Evolutionary conservation across 2,329 filamentous ascomycete species (phyloP).

Genomic region (Diaporthe ampelina): DNA sequence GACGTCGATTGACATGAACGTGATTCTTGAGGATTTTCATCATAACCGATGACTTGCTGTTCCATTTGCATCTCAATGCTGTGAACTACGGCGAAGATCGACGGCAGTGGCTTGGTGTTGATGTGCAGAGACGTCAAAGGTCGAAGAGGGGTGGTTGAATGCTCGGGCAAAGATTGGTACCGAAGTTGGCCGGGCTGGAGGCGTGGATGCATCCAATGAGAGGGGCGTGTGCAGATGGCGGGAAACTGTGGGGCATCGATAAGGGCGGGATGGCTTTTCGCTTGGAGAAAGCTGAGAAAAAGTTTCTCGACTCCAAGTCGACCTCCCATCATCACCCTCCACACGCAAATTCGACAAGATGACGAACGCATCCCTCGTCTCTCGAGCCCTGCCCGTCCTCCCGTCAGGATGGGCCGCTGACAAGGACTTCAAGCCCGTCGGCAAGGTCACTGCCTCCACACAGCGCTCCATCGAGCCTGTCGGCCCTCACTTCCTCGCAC

Average conservation of each 20-base stretch:
- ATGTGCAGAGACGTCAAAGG: background rate
- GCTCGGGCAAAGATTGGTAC: too few species aligned
- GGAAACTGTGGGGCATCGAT: background rate
- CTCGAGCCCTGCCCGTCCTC: conserved; percentile 79
- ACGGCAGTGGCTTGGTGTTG: background rate
- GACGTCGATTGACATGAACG: background rate
- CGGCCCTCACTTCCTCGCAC: conserved; percentile 96
- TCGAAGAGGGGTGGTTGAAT: background rate
- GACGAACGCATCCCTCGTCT: conserved; percentile 73
- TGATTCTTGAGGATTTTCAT: background rate
- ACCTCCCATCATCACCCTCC: conserved; percentile 7
- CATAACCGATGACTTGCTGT: too few species aligned
- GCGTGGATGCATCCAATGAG: background rate
- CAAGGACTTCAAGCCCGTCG: conserved; percentile 91
- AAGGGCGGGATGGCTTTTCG: conserved; percentile 20
- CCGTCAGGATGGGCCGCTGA: conserved; percentile 86
- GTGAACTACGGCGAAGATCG: too few species aligned
- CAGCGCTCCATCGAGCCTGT: conserved; percentile 95
- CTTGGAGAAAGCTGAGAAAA: conserved; percentile 35
- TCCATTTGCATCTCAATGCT: background rate
- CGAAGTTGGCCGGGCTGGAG: background rate
- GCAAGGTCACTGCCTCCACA: conserved; percentile 80
- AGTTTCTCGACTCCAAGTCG: conserved; percentile 34
- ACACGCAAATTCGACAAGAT: conserved; percentile 57
- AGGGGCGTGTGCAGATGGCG: background rate